These are phyloP conservation scores for Pythium dissimile DNA, from an alignment of 352 stramenopile genomes.

Conservation along the genomic window DNA sequence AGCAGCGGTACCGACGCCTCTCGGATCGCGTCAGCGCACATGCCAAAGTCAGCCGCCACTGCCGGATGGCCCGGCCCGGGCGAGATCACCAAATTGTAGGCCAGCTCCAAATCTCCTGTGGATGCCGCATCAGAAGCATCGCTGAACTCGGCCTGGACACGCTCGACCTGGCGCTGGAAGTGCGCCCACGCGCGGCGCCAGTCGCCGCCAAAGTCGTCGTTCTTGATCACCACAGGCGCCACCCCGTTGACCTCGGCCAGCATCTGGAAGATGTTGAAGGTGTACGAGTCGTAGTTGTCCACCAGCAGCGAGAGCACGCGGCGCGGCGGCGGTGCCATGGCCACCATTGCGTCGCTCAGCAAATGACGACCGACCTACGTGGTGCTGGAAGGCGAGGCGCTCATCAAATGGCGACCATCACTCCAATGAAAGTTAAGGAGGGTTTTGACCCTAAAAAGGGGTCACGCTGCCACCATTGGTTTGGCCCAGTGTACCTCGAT, in stretches of 20 bases:
- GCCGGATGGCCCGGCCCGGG: conserved; percentile 90
- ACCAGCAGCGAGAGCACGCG: conserved; percentile 86
- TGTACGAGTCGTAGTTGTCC: conserved; percentile 99
- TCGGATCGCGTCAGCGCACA: conserved; percentile 81
- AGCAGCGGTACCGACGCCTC: conserved; percentile 78
- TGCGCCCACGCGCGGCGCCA: conserved; percentile 53
- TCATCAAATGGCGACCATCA: conserved; percentile 5
- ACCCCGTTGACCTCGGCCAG: conserved; percentile 88
- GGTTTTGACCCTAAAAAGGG: neutral
- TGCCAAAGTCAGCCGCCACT: conserved; percentile 77
- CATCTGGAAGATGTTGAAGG: conserved; percentile 96
- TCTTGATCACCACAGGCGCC: conserved; percentile 89
- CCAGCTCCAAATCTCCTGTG: conserved; percentile 4
- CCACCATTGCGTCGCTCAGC: conserved; percentile 20
- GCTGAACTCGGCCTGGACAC: conserved; percentile 8
- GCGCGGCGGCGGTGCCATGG: conserved; percentile 20
- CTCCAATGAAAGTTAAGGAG: too few species aligned
- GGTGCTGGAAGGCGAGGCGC: neutral
- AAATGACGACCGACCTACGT: too few species aligned
- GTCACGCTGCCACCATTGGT: neutral
- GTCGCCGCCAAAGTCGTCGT: conserved; percentile 85
- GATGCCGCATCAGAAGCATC: neutral
- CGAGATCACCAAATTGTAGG: conserved; percentile 87
- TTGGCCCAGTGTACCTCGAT: neutral
- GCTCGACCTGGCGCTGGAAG: conserved; percentile 42